Evolutionary conservation across 2,329 filamentous ascomycete species (phyloP).

Genomic region (Phialemoniopsis sp.): DNA sequence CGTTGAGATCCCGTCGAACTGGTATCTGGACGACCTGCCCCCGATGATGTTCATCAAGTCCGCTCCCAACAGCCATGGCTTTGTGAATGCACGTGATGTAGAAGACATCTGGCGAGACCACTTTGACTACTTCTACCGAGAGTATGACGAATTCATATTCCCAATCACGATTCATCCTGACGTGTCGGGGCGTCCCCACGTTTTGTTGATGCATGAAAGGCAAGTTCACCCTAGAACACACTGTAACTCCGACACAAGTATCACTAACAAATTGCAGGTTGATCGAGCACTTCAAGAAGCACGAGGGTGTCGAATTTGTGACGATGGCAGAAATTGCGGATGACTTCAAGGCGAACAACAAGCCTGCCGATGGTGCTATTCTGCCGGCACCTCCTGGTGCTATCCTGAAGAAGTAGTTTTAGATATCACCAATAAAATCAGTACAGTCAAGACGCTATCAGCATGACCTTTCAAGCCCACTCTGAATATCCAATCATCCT

Average conservation of each 20-base stretch:
- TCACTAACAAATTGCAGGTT: no score
- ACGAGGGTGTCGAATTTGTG: slow-evolving; percentile 56
- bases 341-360: slow-evolving; percentile 66
- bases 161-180: slow-evolving; percentile 76
- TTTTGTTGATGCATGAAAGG: slow-evolving; percentile 68
- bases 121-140: slow-evolving; percentile 71
- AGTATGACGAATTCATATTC: slow-evolving; percentile 74
- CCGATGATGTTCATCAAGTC: slow-evolving; percentile 73
- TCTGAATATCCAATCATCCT: no score
- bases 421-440: not conserved
- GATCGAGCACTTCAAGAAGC: slow-evolving; percentile 27
- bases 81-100: slow-evolving; percentile 46
- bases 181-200: slow-evolving; percentile 66
- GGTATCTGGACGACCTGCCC: slow-evolving; percentile 62
- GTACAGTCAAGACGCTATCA: no score
- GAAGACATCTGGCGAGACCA: slow-evolving; percentile 64
- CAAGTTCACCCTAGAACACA: slow-evolving; percentile 14
- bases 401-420: slow-evolving; percentile 38
- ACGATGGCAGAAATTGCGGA: slow-evolving; percentile 70
- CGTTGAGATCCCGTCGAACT: slow-evolving; percentile 62
- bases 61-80: slow-evolving; percentile 61
- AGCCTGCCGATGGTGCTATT: slow-evolving; percentile 51
- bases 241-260: no score
- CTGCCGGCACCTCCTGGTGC: slow-evolving; percentile 54
- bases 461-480: no score